A percentile compares a stretch with the other conserved stretches of the same genome.
Conservation (phyloP, 352 stramenopile species). For the Globisporangium cylindrosporum region DNA sequence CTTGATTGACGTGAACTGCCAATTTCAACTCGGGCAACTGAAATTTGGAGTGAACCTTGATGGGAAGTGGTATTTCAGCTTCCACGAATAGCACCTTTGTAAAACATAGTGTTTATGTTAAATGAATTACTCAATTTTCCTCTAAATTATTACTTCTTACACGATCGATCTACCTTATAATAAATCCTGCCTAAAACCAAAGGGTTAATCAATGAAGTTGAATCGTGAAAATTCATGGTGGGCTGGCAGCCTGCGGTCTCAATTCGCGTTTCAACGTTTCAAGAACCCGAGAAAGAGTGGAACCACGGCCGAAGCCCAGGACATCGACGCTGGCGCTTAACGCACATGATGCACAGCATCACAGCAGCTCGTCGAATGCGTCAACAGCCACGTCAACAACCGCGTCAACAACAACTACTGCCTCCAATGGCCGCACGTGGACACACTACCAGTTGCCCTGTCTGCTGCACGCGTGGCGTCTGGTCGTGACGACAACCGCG, state of each 20-base stretch:
- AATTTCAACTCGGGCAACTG: no score
- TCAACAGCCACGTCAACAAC: background rate
- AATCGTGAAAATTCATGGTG: background rate
- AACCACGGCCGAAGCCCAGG: background rate
- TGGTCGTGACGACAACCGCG: background rate
- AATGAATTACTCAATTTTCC: no score
- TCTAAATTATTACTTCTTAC: background rate
- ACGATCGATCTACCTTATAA: background rate
- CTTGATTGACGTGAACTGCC: background rate
- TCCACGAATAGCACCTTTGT: background rate
- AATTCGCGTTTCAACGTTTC: background rate
- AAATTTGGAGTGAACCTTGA: background rate
- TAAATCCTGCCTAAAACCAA: background rate
- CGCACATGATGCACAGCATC: background rate
- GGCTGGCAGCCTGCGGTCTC: background rate
- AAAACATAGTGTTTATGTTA: background rate
- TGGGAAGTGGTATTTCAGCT: background rate
- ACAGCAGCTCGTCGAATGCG: background rate
- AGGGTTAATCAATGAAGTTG: background rate
- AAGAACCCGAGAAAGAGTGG: background rate
- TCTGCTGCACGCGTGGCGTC: constrained; percentile 3
- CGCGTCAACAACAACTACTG: background rate
- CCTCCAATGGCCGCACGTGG: background rate
- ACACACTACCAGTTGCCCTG: background rate
- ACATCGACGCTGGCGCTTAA: background rate